A percentile compares a stretch with the other conserved stretches of the same genome.
These are phyloP conservation scores for Casuarina glauca DNA, from an alignment of 306 rosid species.

Conservation along the genomic window DNA sequence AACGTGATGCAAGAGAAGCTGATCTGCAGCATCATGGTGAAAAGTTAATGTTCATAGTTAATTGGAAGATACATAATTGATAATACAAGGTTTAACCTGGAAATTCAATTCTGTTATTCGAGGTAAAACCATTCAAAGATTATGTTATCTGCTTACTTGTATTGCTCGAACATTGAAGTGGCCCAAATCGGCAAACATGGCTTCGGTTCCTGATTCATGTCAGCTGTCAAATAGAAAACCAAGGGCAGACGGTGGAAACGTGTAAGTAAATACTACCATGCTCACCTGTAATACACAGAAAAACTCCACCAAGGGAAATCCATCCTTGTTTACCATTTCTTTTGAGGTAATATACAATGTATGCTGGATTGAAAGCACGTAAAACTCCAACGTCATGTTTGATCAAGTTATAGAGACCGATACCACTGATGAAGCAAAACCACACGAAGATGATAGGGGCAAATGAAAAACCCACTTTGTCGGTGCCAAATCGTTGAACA, in stretches of 20 bases:
- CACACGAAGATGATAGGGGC: constrained; percentile 56
- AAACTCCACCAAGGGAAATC: constrained; percentile 64
- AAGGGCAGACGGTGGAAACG: too few species aligned
- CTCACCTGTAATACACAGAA: constrained; percentile 59
- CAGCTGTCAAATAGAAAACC: background rate
- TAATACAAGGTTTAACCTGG: too few species aligned
- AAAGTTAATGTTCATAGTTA: background rate
- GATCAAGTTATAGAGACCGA: constrained; percentile 60
- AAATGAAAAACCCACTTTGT: constrained; percentile 57
- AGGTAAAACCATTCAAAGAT: background rate
- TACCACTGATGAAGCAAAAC: constrained; percentile 55
- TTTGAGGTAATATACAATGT: constrained; percentile 41
- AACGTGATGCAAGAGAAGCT: constrained; percentile 53
- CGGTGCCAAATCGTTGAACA: constrained; percentile 60
- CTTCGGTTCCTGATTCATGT: constrained; percentile 63
- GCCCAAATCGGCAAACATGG: constrained; percentile 96
- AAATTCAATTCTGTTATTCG: too few species aligned
- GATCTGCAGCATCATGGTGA: constrained; percentile 34
- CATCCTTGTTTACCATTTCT: constrained; percentile 56
- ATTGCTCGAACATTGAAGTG: constrained; percentile 71
- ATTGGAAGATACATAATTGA: too few species aligned
- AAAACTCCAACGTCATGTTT: constrained; percentile 45
- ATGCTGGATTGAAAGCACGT: constrained; percentile 58
- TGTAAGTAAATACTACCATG: background rate
- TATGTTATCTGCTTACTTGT: constrained; percentile 48